Conservation (phyloP, 1,284 basidiomycete species). For the Malassezia obtusa region DNA sequence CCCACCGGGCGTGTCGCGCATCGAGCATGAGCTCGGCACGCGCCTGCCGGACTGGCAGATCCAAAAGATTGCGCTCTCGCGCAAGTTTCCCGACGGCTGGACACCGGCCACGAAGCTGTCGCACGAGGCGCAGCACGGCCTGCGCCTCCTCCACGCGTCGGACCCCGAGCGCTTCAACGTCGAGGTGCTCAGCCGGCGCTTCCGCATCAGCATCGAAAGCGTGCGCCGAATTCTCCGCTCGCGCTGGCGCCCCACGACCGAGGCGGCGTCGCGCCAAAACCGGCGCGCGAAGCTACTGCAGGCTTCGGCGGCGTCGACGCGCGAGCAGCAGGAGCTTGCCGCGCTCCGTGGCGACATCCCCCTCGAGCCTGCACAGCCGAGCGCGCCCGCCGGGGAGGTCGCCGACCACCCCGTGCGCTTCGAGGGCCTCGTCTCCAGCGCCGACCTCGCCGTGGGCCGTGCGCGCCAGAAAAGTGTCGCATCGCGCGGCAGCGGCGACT, state of each 20-base stretch:
- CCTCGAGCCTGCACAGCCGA: background rate
- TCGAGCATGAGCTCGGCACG: slow-evolving; percentile 32
- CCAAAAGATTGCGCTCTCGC: slow-evolving; percentile 29
- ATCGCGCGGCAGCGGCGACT: slow-evolving; percentile 41
- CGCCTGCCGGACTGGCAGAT: slow-evolving; percentile 32
- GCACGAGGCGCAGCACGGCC: slow-evolving; percentile 39
- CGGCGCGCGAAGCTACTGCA: slow-evolving; percentile 3
- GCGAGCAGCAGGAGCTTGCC: slow-evolving; percentile 14
- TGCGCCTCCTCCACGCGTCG: slow-evolving; percentile 30
- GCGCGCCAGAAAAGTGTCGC: slow-evolving; percentile 19
- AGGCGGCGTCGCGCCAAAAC: slow-evolving; percentile 13
- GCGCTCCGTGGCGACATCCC: slow-evolving; percentile 4
- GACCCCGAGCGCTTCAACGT: slow-evolving; percentile 38
- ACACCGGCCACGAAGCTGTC: slow-evolving; percentile 39
- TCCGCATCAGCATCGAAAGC: slow-evolving; percentile 35
- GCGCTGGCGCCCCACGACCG: slow-evolving; percentile 2
- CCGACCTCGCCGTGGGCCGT: slow-evolving; percentile 20
- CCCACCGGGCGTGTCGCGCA: slow-evolving; percentile 33
- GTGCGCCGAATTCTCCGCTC: slow-evolving; percentile 37
- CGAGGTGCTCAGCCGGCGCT: slow-evolving; percentile 24
- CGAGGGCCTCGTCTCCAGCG: slow-evolving; percentile 35
- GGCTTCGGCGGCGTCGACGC: background rate
- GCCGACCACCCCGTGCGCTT: slow-evolving; percentile 26
- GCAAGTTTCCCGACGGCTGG: slow-evolving; percentile 41
- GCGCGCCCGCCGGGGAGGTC: slow-evolving; percentile 1